Base-by-base conservation (phyloP, 2,329 filamentous ascomycete genomes). In the Emergomyces orientalis region DNA sequence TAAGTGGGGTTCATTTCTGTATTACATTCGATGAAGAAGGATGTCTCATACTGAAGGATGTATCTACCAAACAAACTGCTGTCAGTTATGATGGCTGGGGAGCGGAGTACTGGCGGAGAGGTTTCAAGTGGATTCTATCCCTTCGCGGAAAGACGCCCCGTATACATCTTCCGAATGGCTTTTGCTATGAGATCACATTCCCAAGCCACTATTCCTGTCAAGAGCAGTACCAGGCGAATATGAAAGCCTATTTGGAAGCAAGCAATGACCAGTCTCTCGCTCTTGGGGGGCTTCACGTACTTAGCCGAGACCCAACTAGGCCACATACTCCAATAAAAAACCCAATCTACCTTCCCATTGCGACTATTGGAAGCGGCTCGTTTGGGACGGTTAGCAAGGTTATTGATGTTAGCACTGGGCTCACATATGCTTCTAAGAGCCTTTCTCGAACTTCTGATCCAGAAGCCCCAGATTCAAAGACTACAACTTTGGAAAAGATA, bases 71-170 rank as follows among this genome's bases (percentile, higher is more conserved):
- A 14, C 58, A 64, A 49, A 63, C 65, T 8, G 25, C 54, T 41
- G 65, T 67, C 47, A 64, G 62, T 47, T 65, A 65, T 57, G 37
- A 63, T 43, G n/a, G n/a, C 27, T 51, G 54, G 54, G 64, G 51
- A 34, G 41, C 34, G 47, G 8, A 64, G 11, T n/a, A 64, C 47
- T 14, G 6, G 41, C 64, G 64, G 43, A 43, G 47, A 8, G 11
- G 63, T 51, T 67, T 67, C 41, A 54, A 41, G 37, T 67, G 65
- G 65, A 64, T 64, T 60, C 30, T 67, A 19, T 59, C 60, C 27
- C 45, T 45, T 19, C 17, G 34, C 5, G 34, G 27, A 34, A 19
- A 8, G 30, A 30, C 45, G 9, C 59, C 63, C 30, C 14, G 63
- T 22, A 52, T 66, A 1, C 64, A 63, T 59, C 59, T 65, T n/a